Evolutionary conservation across 768 basidiomycete genomes (phyloP), one percentile per base, ranked within the genome.

Genomic region (Rhizopogon rudus): DNA sequence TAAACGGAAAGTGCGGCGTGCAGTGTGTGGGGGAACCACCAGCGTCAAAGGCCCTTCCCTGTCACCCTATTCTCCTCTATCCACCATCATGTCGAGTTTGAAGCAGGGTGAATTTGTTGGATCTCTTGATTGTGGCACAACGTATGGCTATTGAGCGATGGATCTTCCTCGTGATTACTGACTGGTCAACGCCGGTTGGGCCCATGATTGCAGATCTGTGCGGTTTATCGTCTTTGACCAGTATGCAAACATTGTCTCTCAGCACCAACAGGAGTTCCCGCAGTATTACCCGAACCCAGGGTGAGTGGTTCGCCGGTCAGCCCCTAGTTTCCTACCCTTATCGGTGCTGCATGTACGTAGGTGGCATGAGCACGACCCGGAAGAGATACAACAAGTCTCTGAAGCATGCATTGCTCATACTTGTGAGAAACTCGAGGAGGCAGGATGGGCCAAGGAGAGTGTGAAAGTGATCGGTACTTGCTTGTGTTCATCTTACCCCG

Each of bases 321-420:
- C 25, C n/a, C 41, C 52, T 45, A 17, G 4, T 28, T 25, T 45
- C 35, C 25, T 44, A 8, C n/a, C n/a, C 56, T 52, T 9, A 57
- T 44, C 6, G 37, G 28, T 51, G 22, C 2, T 46, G 39, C 5
- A 39, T 14, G 10, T 20, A 28, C 12, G 37, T 54, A 88, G 94
- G 63, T 98, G 95, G 95, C 96, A 98, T 68, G 93, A 95, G 59
- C 97, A 98, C 70, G 88, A 96, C 66, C 84, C 92, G 0, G 74
- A 79, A 42, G 93, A 94, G 67, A 88, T 98, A 58, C 82, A 88
- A 62, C 72, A 81, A 55, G 80, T 84, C 57, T 87, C 88, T 44
- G 81, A 90, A 29, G 71, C 75, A 46, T 95, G 93, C 69, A 87
- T 98, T 53, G 77, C 81, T 43, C 79, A 81, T 53, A 86, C 90